Percentiles rank a stretch among this genome's conserved stretches.
These are phyloP conservation scores for Teunomyces stri DNA, from an alignment of 805 yeast species.

Conservation along the genomic window DNA sequence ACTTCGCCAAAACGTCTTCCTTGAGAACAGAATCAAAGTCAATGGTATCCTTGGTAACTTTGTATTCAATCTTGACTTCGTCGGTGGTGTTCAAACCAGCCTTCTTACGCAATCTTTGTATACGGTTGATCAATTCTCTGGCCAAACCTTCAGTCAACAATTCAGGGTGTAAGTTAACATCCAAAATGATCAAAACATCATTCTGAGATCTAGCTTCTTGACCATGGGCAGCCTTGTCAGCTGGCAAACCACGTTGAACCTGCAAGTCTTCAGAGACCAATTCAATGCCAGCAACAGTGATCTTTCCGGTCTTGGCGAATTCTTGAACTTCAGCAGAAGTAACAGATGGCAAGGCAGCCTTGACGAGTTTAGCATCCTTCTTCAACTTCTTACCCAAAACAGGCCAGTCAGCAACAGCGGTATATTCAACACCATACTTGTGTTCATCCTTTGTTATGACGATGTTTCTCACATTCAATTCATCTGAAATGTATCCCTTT, in stretches of 20 bases:
- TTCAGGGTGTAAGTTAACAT: constrained; percentile 82
- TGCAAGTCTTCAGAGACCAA: constrained; percentile 85
- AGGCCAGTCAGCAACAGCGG: constrained; percentile 98
- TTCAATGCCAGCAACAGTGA: constrained; percentile 86
- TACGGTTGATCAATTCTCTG: constrained; percentile 94
- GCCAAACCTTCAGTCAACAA: constrained; percentile 92
- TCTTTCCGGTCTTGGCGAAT: constrained; percentile 68
- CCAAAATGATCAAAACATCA: constrained; percentile 87
- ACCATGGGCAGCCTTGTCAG: constrained; percentile 58
- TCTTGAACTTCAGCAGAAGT: constrained; percentile 79
- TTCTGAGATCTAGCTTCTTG: constrained; percentile 85
- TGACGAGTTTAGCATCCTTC: constrained; percentile 89
- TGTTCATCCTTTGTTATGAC: constrained; percentile 87
- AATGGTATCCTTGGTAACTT: constrained; percentile 62
- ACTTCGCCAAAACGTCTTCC: constrained; percentile 64
- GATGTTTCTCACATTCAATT: constrained; percentile 86
- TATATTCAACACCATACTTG: constrained; percentile 87
- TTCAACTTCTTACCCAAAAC: constrained; percentile 95
- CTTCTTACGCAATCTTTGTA: constrained; percentile 96
- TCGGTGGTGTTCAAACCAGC: constrained; percentile 93
- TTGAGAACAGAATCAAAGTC: constrained; percentile 67
- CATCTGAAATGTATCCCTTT: constrained; percentile 79
- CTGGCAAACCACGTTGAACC: constrained; percentile 87
- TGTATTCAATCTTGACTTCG: constrained; percentile 85
- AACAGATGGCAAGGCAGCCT: constrained; percentile 84